Percentiles rank a stretch among this genome's conserved stretches.
Conservation (phyloP, 2,329 filamentous ascomycete genomes). For the Phialophora tarda region DNA sequence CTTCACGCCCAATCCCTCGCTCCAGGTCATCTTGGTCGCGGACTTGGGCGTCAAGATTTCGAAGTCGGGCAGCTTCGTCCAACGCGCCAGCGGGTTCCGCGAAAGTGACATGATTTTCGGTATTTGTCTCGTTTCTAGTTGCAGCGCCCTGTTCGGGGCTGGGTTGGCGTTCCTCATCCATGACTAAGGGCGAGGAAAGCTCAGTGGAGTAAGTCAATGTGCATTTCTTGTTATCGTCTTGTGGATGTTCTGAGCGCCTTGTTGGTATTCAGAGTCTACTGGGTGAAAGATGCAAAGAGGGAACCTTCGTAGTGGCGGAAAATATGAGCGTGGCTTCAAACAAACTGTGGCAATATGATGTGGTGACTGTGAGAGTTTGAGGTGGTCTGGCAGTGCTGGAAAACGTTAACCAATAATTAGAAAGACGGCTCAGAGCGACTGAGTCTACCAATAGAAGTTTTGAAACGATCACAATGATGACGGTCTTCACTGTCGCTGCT, state of each 20-base stretch:
- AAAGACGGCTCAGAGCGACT: background rate
- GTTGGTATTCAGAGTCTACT: background rate
- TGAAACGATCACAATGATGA: background rate
- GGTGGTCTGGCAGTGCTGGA: background rate
- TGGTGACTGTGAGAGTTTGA: background rate
- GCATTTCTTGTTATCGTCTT: background rate
- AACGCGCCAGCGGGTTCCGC: slow-evolving; percentile 37
- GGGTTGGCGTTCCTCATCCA: slow-evolving; percentile 10
- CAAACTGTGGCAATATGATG: slow-evolving; percentile 8
- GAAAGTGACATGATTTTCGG: background rate
- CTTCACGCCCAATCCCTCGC: slow-evolving; percentile 75
- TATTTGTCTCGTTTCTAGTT: background rate
- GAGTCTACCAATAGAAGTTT: background rate
- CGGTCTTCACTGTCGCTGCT: background rate
- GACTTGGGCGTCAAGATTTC: slow-evolving; percentile 69
- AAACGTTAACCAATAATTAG: background rate
- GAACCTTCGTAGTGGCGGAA: background rate
- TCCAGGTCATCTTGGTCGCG: slow-evolving; percentile 90
- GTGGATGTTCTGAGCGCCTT: background rate
- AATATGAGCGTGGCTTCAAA: slow-evolving; percentile 1
- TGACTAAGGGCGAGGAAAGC: slow-evolving; percentile 1
- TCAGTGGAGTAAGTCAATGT: background rate
- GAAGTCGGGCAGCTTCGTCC: slow-evolving; percentile 66
- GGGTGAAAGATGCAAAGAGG: background rate
- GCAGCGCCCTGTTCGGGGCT: background rate